Percentiles rank a stretch among this genome's conserved stretches.
Evolutionary conservation across 176 grass and related monocot species (phyloP).

Genomic region (Zoysia japonica): DNA sequence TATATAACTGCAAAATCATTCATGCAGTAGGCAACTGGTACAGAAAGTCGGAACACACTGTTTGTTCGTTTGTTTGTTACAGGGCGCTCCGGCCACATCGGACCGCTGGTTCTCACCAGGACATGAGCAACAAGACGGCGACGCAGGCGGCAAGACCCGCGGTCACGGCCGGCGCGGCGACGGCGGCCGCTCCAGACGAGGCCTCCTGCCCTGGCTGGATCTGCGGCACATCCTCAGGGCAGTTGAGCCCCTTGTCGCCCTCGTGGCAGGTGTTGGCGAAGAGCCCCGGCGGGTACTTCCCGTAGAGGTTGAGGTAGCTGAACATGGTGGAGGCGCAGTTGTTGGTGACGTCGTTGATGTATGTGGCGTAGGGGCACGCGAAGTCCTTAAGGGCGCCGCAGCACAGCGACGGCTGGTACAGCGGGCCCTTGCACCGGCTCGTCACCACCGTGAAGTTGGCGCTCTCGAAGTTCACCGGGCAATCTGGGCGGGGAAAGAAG

Average conservation of each 20-base stretch:
- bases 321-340: conserved; percentile 76
- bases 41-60: background rate
- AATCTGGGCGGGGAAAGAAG: conserved; percentile 34
- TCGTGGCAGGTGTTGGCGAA: conserved; percentile 69
- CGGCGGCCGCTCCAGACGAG: background rate
- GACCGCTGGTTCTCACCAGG: background rate
- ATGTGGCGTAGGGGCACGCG: conserved; percentile 53
- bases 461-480: conserved; percentile 67
- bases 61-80: background rate
- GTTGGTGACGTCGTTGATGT: conserved; percentile 61
- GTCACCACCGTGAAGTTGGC: conserved; percentile 75
- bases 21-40: background rate
- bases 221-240: conserved; percentile 48
- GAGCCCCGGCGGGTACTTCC: conserved; percentile 76
- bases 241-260: conserved; percentile 48
- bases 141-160: background rate
- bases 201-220: conserved; percentile 27
- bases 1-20: conserved; percentile 6
- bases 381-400: conserved; percentile 64
- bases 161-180: background rate
- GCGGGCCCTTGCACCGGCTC: conserved; percentile 69
- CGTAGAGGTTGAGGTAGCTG: conserved; percentile 75
- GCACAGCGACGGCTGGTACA: conserved; percentile 51
- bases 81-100: background rate
- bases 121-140: background rate